Evolutionary conservation across 352 stramenopile genomes (phyloP), one percentile per base, ranked within the genome.

Genomic region (Pythium aquatile): DNA sequence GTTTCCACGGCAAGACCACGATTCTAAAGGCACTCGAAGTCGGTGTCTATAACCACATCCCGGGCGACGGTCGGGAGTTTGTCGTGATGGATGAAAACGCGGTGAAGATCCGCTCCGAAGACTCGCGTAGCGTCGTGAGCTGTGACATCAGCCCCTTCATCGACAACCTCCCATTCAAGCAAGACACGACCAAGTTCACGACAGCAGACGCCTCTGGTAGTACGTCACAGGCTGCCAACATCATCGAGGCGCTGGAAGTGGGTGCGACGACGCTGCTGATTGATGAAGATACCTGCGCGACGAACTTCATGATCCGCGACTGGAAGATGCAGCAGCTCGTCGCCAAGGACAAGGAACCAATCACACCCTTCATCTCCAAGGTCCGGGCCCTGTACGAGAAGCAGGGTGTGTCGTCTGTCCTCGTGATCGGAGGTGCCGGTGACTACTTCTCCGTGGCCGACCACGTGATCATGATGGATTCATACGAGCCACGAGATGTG

Each of bases 261-360:
- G 96, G 96, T 51, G 85, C 94, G 1, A 93, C 93, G 20, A 97
- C 88, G 39, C 73, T 99, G 32, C 75, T 99, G 6, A 92, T 99
- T 39, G 97, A 99, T 66, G 97, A 99, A 74, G 97, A 99, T 77
- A 98, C 97, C 2, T 98, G 90, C 65, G 96, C 96, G 3, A 98
- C 96, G 26, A 99, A 99, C 70, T 99, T 99, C 62, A 99, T 99
- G 96, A 98, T 98, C 55, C 86, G 97, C 28, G 97, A 99, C 74
- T 87, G 91, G 70, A 97, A 98, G 74, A 99, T 99, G 96, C 94
- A 98, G 78, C 82, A 97, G 64, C 80, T 99, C 6, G 96, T 99
- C 1, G 77, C 94, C 4, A 88, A 89, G 59, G 87, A 98, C 52
- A 98, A 98, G 69, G 97, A 99, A 70, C 97, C 97, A 1, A 99